A percentile compares a stretch with the other conserved stretches of the same genome.
Conservation (phyloP, 345 rosid species). For the Bruguiera gymnorhiza region DNA sequence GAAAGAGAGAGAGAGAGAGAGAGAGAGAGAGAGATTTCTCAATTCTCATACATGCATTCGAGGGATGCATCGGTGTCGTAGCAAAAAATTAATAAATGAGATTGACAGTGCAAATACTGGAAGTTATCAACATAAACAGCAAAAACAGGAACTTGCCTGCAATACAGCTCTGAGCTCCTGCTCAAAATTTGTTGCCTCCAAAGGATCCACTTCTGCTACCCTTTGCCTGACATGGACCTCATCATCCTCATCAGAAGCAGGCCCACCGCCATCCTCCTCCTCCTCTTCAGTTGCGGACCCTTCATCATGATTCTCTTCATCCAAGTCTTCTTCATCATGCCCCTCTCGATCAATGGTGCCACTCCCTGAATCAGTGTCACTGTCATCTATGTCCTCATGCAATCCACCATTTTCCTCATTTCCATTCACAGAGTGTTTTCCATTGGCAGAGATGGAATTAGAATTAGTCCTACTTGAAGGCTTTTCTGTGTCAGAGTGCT, state of each 20-base stretch:
- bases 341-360: constrained; percentile 63
- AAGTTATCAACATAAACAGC: constrained; percentile 7
- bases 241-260: constrained; percentile 84
- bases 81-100: background rate
- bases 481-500: constrained; percentile 64
- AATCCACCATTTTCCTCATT: constrained; percentile 67
- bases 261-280: constrained; percentile 55
- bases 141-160: constrained; percentile 51
- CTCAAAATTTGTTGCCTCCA: constrained; percentile 75
- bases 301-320: constrained; percentile 71
- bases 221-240: constrained; percentile 86
- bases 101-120: background rate
- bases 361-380: constrained; percentile 84
- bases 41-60: background rate
- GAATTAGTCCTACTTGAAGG: constrained; percentile 41
- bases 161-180: constrained; percentile 86
- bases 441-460: constrained; percentile 44
- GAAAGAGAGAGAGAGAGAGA: too few relatives aligned
- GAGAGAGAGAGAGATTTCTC: too few relatives aligned
- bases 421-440: constrained; percentile 41
- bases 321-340: constrained; percentile 71
- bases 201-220: constrained; percentile 70
- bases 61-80: background rate
- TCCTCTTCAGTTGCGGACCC: constrained; percentile 64
- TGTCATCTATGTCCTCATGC: constrained; percentile 58